phyloP scores from a whole-genome alignment of 2,329 filamentous ascomycete genomes.

The Sporothrix sp. region DNA sequence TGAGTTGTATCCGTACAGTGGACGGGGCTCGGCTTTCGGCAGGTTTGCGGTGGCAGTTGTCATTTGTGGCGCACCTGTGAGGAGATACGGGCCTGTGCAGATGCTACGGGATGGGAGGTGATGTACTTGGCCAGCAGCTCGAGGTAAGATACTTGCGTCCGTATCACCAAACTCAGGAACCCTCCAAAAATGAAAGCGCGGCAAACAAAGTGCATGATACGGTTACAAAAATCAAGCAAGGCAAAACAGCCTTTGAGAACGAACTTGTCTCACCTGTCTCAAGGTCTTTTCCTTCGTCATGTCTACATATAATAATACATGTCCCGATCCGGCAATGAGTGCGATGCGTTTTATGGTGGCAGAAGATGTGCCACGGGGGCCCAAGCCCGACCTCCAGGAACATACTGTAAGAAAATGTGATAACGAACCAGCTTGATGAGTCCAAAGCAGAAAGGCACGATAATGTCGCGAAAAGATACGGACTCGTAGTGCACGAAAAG shows the following conservation, averaged over 20 bases:
- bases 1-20: background rate
- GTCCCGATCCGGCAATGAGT: conserved; percentile 10
- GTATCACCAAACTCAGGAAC: background rate
- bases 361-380: background rate
- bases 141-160: conserved; percentile 4
- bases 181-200: background rate
- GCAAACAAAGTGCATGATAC: background rate
- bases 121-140: background rate
- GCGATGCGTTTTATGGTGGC: background rate
- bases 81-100: background rate
- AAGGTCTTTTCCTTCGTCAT: background rate
- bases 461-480: background rate
- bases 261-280: background rate
- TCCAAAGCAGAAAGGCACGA: background rate
- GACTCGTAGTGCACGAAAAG: too few species aligned
- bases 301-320: too few species aligned
- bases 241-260: background rate
- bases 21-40: background rate
- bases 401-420: background rate
- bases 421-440: background rate
- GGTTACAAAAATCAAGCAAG: background rate
- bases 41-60: background rate
- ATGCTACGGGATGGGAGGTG: background rate
- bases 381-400: background rate
- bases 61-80: background rate